A percentile compares a stretch with the other conserved stretches of the same genome.
These are phyloP conservation scores for Amanita phalloides DNA, from an alignment of 768 basidiomycete genomes.

Conservation along the genomic window DNA sequence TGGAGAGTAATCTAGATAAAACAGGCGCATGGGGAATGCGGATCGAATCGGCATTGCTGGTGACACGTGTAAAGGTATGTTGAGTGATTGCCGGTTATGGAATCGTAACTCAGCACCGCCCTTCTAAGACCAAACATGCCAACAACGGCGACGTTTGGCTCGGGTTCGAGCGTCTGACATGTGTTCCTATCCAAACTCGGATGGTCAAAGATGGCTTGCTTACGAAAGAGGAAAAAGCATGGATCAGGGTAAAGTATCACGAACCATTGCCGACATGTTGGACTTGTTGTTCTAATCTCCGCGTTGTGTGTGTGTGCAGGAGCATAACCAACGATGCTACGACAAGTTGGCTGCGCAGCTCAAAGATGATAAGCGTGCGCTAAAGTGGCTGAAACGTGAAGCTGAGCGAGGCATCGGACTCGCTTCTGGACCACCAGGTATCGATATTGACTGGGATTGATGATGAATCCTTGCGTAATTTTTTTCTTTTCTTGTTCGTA, in stretches of 20 bases:
- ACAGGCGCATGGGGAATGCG: conserved; percentile 64
- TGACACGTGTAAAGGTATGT: conserved; percentile 50
- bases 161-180: conserved; percentile 85
- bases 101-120: not conserved
- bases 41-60: conserved; percentile 78
- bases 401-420: conserved; percentile 68
- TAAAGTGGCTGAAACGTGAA: conserved; percentile 74
- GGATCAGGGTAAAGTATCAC: conserved; percentile 56
- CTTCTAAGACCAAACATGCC: conserved; percentile 60
- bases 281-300: not conserved
- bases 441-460: conserved; percentile 78
- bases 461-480: not conserved
- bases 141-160: conserved; percentile 75
- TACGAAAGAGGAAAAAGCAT: conserved; percentile 74
- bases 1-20: not conserved
- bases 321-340: conserved; percentile 71
- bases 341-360: conserved; percentile 54
- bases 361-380: conserved; percentile 69
- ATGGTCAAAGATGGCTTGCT: conserved; percentile 84
- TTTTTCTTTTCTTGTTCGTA: conserved; percentile 3
- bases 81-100: conserved; percentile 1
- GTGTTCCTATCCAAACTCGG: conserved; percentile 87
- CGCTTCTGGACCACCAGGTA: conserved; percentile 55
- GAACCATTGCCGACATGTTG: not conserved
- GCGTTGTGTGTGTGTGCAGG: conserved; percentile 25